Conservation (phyloP, 257 asterid genomes). For the Linaria vulgaris region DNA sequence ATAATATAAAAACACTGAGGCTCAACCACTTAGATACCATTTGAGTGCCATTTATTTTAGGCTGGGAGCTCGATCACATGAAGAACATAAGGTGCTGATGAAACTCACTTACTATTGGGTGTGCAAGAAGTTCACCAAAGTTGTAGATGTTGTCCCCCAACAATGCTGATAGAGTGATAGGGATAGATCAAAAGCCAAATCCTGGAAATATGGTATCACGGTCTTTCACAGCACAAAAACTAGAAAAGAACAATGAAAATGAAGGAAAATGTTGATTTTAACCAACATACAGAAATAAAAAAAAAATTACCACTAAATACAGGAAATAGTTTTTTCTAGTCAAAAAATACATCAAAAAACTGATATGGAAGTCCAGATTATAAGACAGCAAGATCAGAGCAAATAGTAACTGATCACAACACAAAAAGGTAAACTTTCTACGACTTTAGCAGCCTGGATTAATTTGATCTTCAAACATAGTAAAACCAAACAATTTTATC, state of each 20-base stretch:
- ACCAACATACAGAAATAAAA: too few relatives aligned
- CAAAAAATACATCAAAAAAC: too few relatives aligned
- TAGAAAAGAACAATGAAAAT: background rate
- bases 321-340: slow-evolving; percentile 6
- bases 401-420: background rate
- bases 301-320: too few relatives aligned
- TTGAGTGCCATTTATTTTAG: background rate
- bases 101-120: slow-evolving; percentile 76
- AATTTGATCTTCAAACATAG: background rate
- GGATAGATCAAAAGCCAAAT: slow-evolving; percentile 90
- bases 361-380: slow-evolving; percentile 1
- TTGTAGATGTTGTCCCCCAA: slow-evolving; percentile 95
- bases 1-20: slow-evolving; percentile 7
- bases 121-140: slow-evolving; percentile 96
- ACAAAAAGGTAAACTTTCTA: background rate
- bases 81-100: slow-evolving; percentile 16
- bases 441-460: background rate
- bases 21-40: background rate
- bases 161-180: slow-evolving; percentile 84
- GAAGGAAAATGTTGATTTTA: too few relatives aligned
- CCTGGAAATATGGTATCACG: slow-evolving; percentile 38
- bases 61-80: background rate
- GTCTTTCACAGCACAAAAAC: slow-evolving; percentile 14
- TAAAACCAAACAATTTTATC: background rate
- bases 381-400: background rate